Base-by-base conservation (phyloP, 1,284 basidiomycete genomes). In the Cryptococcus jaspeensis region DNA sequence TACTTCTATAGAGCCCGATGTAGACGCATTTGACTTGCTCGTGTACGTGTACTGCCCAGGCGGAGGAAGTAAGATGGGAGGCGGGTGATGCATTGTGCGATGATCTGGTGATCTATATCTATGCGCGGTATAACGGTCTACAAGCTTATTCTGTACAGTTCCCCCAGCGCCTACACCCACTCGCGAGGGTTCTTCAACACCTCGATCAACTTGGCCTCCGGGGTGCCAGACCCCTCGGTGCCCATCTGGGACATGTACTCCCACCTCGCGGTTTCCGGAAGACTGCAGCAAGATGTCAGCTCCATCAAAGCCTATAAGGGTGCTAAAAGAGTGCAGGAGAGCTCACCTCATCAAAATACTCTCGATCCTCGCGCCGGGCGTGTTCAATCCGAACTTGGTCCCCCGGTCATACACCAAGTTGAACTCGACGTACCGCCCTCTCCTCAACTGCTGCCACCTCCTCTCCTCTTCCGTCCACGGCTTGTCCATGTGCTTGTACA, bases 371-470 rank as follows among this genome's bases (percentile, higher is more conserved):
- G 92, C 92, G 5, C 90, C 91, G 16, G 92, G 93, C 1, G 92
- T 92, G 80, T 85, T 86, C 60, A 97, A 79, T 11, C 93, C 93
- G 69, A 96, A 95, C 77, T 80, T 80, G 46, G 80, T 80, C 0
- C 80, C 80, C 55, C 81, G 69, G 73, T 96, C 93, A 70, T 90
- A 87, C 5, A 96, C 86, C 58, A 97, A 79, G 75, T 96, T 96
- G 80, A 96, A 97, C 77, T 97, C 93, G 52, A 94, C 93, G 71
- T 94, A 95, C 60, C 91, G 83, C 0, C 93, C 92, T 38, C 93
- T 81, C 44, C 93, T 83, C 22, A 97, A 67, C 54, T 94, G 84
- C 78, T 97, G 93, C 93, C 93, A 97, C 51, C 90, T 82, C 52
- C 90, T 83, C 70, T 82, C 74, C 53, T 79, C 76, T 5, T 87